phyloP scores from a whole-genome alignment of 1,284 basidiomycete genomes.

The Heterobasidion annosum region DNA sequence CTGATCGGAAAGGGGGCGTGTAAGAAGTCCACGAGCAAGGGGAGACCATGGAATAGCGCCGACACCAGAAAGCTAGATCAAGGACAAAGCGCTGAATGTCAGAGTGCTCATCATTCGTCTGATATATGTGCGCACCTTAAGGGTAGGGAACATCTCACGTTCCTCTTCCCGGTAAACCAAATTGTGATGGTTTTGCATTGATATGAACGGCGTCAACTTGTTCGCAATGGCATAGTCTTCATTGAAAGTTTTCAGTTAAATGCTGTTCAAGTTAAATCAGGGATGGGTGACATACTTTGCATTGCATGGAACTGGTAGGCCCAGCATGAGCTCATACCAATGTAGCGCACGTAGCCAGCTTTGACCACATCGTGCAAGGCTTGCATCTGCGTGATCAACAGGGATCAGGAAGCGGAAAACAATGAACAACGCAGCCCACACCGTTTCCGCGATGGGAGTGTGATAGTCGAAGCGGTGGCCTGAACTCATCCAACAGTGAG shows the following conservation, averaged over 20 bases:
- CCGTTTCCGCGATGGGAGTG: constrained; percentile 27
- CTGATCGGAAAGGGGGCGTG: background rate
- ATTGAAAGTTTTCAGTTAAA: background rate
- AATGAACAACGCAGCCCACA: constrained; percentile 9
- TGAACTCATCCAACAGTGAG: background rate
- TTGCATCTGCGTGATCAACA: constrained; percentile 4
- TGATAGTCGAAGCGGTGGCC: constrained; percentile 24
- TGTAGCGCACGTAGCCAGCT: constrained; percentile 6
- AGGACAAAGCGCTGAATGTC: background rate
- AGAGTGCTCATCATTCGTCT: background rate
- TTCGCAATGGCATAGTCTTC: constrained; percentile 6
- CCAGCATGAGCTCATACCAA: constrained; percentile 8
- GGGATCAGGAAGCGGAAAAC: background rate
- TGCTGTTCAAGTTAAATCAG: constrained; percentile 7
- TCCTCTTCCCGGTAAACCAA: constrained; percentile 8
- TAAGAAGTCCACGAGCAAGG: background rate
- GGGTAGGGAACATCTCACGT: constrained; percentile 8
- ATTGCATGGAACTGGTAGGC: constrained; percentile 25
- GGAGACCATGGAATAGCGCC: constrained; percentile 2
- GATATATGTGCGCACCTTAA: constrained; percentile 2
- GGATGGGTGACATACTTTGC: constrained; percentile 4
- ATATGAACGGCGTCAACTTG: constrained; percentile 8
- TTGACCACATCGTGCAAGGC: constrained; percentile 8
- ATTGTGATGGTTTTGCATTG: constrained; percentile 9
- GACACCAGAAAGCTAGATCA: background rate